These are phyloP conservation scores for Cutaneotrichosporon sp. DNA, from an alignment of 1,284 basidiomycete species.

Conservation along the genomic window DNA sequence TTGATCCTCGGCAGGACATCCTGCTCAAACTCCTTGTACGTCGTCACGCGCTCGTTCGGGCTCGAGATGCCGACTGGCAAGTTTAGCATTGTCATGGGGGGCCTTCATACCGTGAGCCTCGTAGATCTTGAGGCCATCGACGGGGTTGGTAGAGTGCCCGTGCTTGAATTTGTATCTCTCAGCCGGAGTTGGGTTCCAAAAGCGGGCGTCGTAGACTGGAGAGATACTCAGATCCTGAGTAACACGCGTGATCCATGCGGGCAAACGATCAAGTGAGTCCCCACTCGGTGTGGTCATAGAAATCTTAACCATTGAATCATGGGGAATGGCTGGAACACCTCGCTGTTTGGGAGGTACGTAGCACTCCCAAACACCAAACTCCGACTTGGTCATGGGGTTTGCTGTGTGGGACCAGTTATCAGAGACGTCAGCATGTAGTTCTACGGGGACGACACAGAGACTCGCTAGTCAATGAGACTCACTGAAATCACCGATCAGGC, in stretches of 20 bases:
- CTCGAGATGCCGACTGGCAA: slow-evolving; percentile 86
- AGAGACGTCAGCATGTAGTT: slow-evolving; percentile 44
- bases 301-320: slow-evolving; percentile 93
- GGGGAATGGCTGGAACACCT: slow-evolving; percentile 78
- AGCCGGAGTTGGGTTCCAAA: slow-evolving; percentile 84
- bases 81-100: background rate
- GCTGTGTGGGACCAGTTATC: slow-evolving; percentile 81
- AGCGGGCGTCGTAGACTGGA: slow-evolving; percentile 90
- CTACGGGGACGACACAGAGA: too few relatives aligned
- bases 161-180: slow-evolving; percentile 80
- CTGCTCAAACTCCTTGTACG: slow-evolving; percentile 89
- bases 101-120: slow-evolving; percentile 67
- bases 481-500: slow-evolving; percentile 95
- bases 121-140: slow-evolving; percentile 73
- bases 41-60: slow-evolving; percentile 76
- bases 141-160: slow-evolving; percentile 35
- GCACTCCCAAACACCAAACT: slow-evolving; percentile 93
- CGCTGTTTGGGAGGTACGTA: slow-evolving; percentile 63
- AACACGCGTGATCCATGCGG: slow-evolving; percentile 90
- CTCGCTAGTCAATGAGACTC: slow-evolving; percentile 44
- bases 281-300: slow-evolving; percentile 75
- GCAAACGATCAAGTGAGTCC: slow-evolving; percentile 80
- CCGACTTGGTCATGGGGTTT: slow-evolving; percentile 77
- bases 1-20: slow-evolving; percentile 83
- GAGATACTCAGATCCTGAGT: slow-evolving; percentile 89